Evolutionary conservation across 257 asterid species (phyloP).

Genomic region (Lycium ferocissimum): DNA sequence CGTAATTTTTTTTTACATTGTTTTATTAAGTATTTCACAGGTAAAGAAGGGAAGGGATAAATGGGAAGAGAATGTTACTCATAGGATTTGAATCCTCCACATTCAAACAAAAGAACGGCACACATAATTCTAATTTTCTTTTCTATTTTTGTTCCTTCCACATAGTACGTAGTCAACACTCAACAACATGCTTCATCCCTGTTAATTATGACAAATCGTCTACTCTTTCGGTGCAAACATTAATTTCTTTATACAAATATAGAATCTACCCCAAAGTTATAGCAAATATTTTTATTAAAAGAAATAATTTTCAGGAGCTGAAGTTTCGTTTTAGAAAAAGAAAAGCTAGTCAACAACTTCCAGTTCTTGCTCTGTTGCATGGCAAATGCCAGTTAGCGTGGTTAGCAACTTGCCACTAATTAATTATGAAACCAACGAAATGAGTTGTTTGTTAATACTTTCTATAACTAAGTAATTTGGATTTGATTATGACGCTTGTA

Average conservation of each 20-base stretch:
- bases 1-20: background rate
- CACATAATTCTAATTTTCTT: background rate
- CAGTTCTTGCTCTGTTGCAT: background rate
- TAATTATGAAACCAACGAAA: background rate
- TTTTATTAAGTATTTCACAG: background rate
- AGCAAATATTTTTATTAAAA: background rate
- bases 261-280: background rate
- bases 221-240: background rate
- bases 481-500: background rate
- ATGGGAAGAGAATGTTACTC: background rate
- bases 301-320: background rate
- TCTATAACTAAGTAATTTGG: background rate
- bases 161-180: background rate
- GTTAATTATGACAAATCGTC: background rate
- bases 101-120: background rate
- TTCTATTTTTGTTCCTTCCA: background rate
- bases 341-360: slow-evolving; percentile 7
- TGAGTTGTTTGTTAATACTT: background rate
- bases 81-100: background rate
- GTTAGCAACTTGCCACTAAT: background rate
- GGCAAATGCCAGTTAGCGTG: background rate
- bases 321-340: background rate
- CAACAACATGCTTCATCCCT: slow-evolving; percentile 14
- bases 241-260: background rate
- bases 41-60: background rate